Evolutionary conservation across 2,329 filamentous ascomycete species (phyloP), one percentile per base, ranked within the genome.

Genomic region (Karstenula rhodostoma): DNA sequence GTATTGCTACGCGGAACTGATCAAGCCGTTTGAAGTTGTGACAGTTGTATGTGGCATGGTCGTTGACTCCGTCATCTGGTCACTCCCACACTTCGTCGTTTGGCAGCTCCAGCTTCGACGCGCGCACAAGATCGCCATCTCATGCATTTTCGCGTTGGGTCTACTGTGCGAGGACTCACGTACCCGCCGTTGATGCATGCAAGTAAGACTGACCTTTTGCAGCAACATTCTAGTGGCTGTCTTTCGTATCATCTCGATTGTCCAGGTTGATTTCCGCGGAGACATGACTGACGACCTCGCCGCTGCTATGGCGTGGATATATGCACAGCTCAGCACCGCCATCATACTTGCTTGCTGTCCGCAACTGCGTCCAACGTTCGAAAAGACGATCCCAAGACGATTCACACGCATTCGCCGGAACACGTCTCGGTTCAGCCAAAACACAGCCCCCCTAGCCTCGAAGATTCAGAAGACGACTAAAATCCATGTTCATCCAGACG

Each of bases 281-380:
- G 66, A 73, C 40, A 35, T 69, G 9, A 67, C 61, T 6, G 67
- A 68, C 47, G 53, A 63, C 53, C 61, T 67, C 43, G 58, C 64
- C 12, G 55, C 57, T 25, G 60, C 57, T 0, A 42, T 72, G 37
- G 60, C 72, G 17, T 73, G 67, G 67, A 59, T 63, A 2, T 56
- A 67, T 5, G 60, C 67, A 19, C 66, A 68, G 53, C 62, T 67
- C 58, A 71, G 69, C 52, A 70, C 64, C 17, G 67, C 64, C 3
- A 71, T 74, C 17, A 63, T 69, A 10, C 63, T 73, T 25, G 65
- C 68, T 8, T 73, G 69, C 46, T 69, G 65, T 56, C 67, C 63
- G 12, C 64, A 70, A 9, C 51, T 72, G 27, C 67, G 67, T n/a
- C 69, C 72, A 12, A 8, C 69, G 1, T 71, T 74, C 44, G 67